Conservation (phyloP, 2,329 filamentous ascomycete genomes). For the Mariannaea sp. region DNA sequence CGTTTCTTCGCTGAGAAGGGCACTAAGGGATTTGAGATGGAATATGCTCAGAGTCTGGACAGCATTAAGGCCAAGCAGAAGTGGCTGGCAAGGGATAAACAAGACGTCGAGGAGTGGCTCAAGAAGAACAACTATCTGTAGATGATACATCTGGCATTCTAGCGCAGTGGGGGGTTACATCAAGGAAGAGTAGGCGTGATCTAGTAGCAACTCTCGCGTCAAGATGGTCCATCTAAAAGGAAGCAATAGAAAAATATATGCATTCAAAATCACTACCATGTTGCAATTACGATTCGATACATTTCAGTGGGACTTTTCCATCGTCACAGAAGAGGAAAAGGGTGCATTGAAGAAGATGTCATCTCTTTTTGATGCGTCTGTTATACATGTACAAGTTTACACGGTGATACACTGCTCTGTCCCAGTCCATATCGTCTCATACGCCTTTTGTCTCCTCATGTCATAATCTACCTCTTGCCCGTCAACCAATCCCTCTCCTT, state of each 20-base stretch:
- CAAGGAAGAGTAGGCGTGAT: neutral
- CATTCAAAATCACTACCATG: neutral
- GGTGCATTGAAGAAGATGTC: conserved; percentile 19
- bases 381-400: conserved; percentile 42
- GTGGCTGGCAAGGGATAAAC: conserved; percentile 64
- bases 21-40: conserved; percentile 83
- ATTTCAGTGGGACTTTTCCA: too few relatives aligned
- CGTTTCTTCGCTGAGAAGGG: conserved; percentile 82
- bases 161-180: neutral
- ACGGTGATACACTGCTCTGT: conserved; percentile 31
- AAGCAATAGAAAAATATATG: neutral
- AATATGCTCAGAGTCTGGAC: conserved; percentile 88
- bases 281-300: neutral
- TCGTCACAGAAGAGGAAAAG: too few relatives aligned
- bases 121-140: conserved; percentile 38
- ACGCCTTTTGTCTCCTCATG: conserved; percentile 4
- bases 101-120: conserved; percentile 70
- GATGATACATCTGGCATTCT: neutral
- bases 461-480: conserved; percentile 43
- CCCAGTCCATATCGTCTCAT: conserved; percentile 17
- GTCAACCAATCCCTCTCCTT: conserved; percentile 51
- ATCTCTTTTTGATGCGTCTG: conserved; percentile 36
- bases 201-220: neutral
- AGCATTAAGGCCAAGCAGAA: conserved; percentile 75
- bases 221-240: neutral